phyloP scores from a whole-genome alignment of 257 asterid species.

The Ilex aquifolium region DNA sequence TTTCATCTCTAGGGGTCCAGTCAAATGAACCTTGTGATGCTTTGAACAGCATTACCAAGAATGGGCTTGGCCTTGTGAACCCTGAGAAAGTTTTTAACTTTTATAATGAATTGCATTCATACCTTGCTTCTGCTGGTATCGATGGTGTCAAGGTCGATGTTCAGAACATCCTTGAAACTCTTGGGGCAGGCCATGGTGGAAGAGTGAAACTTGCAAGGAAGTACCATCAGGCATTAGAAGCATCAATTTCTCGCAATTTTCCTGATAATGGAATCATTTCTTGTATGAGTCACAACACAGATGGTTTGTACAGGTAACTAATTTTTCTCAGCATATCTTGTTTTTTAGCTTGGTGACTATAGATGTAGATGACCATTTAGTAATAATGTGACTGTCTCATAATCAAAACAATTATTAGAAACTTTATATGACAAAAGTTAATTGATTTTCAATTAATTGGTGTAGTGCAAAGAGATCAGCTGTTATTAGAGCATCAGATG shows the following conservation, averaged over 20 bases:
- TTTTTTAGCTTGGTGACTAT: neutral
- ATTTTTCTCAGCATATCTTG: neutral
- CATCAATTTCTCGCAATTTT: constrained; percentile 65
- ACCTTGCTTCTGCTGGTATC: constrained; percentile 71
- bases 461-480: constrained; percentile 69
- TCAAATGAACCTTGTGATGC: constrained; percentile 65
- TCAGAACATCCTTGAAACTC: constrained; percentile 82
- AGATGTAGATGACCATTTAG: too few relatives aligned
- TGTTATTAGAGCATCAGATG: constrained; percentile 84
- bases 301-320: constrained; percentile 72
- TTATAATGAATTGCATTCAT: constrained; percentile 71
- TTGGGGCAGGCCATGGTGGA: constrained; percentile 90
- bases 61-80: constrained; percentile 82
- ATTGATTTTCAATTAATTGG: neutral
- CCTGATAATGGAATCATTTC: constrained; percentile 85
- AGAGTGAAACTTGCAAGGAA: constrained; percentile 75
- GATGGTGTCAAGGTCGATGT: constrained; percentile 84
- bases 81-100: constrained; percentile 69
- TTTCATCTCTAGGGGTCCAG: constrained; percentile 67
- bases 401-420: too few relatives aligned
- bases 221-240: constrained; percentile 84
- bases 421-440: too few relatives aligned
- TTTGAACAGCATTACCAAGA: constrained; percentile 50
- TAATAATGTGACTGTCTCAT: too few relatives aligned
- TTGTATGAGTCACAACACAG: constrained; percentile 94